A percentile compares a stretch with the other conserved stretches of the same genome.
Evolutionary conservation across 2,329 filamentous ascomycete species (phyloP).

Genomic region (Colletotrichum liriopes): DNA sequence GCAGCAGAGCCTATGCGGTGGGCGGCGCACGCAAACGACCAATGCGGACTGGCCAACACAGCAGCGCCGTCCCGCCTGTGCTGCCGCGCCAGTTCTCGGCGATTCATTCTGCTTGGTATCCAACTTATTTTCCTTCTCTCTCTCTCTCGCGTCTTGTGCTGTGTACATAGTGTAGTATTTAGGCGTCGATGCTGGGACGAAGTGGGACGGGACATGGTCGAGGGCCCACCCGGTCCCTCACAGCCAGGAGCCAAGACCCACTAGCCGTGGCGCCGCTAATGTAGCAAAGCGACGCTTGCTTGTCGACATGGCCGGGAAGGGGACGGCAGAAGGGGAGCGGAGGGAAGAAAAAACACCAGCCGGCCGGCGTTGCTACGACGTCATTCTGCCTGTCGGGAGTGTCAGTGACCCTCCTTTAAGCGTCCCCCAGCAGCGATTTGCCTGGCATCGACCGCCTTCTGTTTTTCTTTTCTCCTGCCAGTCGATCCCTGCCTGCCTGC

Average conservation of each 20-base stretch:
- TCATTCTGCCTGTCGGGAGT: slow-evolving; percentile 32
- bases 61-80: neutral
- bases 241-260: neutral
- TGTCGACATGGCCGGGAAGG: slow-evolving; percentile 8
- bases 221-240: neutral
- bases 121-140: neutral
- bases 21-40: neutral
- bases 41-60: neutral
- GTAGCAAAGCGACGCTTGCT: neutral
- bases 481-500: neutral
- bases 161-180: no score
- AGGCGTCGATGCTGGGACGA: slow-evolving; percentile 6
- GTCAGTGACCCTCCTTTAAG: slow-evolving; percentile 30
- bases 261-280: slow-evolving; percentile 20
- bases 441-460: neutral
- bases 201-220: slow-evolving; percentile 1
- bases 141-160: no score
- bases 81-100: neutral
- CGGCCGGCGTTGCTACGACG: slow-evolving; percentile 35
- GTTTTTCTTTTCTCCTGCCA: neutral
- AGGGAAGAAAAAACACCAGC: neutral
- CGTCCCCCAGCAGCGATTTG: slow-evolving; percentile 16
- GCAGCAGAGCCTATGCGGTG: neutral
- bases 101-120: neutral
- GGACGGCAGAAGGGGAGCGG: slow-evolving; percentile 6